Base-by-base conservation (phyloP, 2,329 filamentous ascomycete species). In the Westerdykella aurantiaca region DNA sequence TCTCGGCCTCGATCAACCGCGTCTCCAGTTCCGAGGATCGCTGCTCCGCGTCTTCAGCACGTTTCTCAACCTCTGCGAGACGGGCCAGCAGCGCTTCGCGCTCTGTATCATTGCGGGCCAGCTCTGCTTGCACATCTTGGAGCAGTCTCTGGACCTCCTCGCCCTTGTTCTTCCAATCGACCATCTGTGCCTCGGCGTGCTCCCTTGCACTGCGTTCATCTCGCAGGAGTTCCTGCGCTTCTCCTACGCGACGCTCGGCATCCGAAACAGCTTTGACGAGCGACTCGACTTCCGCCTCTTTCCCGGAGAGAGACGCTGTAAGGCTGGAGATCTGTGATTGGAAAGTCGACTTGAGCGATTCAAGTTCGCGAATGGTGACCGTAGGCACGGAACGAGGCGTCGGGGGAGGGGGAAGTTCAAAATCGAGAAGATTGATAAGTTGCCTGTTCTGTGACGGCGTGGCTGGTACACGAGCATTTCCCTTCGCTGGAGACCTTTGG, bases 271-370 rank as follows among this genome's bases (percentile, higher is more conserved):
- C 88, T 35, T 85, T 82, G 65, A 95, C 95, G 46, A 97, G 77
- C 29, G 86, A 91, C 40, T 83, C 77, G 31, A 93, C 88, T 66
- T 97, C 90, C 5, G 91, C 91, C 64, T 97, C 91, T 60, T 93
- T 94, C 39, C 93, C 93, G 57, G 84, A 90, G 9, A 98, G 75
- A 9, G 88, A 91, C 3, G 93, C 93, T 61, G 88, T 93, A 14
- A 98, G 79, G n/a, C 86, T 88, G 49, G 88, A 95, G 47, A 98
- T 95, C 63, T 97, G 88, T 0, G 90, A 95, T 41, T 94, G 77
- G 57, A 95, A 94, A 18, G 79, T 80, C 0, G 90, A 96, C 66
- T 97, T 97, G 47, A 97, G 76, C 12, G 86, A 87, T 64, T 98
- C 93, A 2, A 97, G 75, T 69, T 98, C 93, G 29, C 93, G 82